Base-by-base conservation (phyloP, 2,329 filamentous ascomycete genomes). In the Paradendryphiella salina region DNA sequence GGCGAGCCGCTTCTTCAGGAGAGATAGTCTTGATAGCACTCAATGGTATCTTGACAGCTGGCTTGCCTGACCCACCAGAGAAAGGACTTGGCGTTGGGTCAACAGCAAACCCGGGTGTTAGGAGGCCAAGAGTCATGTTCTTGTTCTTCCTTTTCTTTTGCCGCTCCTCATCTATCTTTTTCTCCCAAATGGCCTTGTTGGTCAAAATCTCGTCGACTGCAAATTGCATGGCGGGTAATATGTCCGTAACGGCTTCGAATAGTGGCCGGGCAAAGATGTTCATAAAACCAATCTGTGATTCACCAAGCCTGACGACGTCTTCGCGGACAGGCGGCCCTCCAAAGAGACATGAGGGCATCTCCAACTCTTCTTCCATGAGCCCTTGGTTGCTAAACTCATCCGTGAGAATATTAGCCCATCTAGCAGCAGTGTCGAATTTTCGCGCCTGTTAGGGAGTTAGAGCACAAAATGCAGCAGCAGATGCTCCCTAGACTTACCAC, bases 321-420 rank as follows among this genome's bases (percentile, higher is more conserved):
- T 92, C 89, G 50, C 90, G 85, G 33, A 94, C 90, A 3, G 87
- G 85, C 1, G 92, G 84, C 1, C 84, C 84, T 47, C 84, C 86
- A 64, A 96, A 90, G 3, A 99, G 81, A 23, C 92, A 92, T 0
- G 93, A 93, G 38, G 87, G 85, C 67, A 99, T 95, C 14, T 89
- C 85, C 17, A 97, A 82, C 66, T 96, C 90, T 50, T 81, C 79
- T 74, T 99, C 94, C 88, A 97, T 96, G 11, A 87, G 84, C 1
- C 90, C 90, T 75, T 99, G 94, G 42, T 94, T 86, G 31, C 92
- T 87, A 65, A 97, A 97, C 70, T 99, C 94, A 56, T 96, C 89
- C 13, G 94, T 93, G n/a, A 99, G 79, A 38, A 96, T 92, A 64
- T 88, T 83, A 65, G 94, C 96, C 94, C 94, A 99, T 70, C 87